Conservation (phyloP, 2,329 filamentous ascomycete species). For the Ophiostoma tasmaniense region DNA sequence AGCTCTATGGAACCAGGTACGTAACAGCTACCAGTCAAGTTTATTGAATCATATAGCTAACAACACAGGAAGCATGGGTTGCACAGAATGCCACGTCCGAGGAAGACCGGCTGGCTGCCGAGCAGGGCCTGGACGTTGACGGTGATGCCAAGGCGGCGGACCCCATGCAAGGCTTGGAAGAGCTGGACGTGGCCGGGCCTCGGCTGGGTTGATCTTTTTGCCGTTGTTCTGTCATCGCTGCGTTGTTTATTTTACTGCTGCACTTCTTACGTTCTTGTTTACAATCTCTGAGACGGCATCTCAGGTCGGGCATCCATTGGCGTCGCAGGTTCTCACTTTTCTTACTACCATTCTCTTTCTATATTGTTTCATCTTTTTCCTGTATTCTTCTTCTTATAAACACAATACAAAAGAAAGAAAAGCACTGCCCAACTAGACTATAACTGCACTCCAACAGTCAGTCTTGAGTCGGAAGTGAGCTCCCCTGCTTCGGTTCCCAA, state of each 20-base stretch:
- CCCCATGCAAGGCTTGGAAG: conserved; percentile 93
- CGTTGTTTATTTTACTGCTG: neutral
- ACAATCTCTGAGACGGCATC: neutral
- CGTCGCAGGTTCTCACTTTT: neutral
- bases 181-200: conserved; percentile 87
- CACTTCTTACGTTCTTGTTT: neutral
- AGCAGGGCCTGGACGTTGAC: conserved; percentile 38
- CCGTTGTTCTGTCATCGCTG: neutral
- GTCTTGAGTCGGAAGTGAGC: neutral
- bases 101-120: conserved; percentile 58
- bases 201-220: conserved; percentile 53
- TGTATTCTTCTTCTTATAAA: conserved; percentile 6
- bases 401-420: conserved; percentile 9
- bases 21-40: conserved; percentile 22
- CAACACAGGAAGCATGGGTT: conserved; percentile 76
- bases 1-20: conserved; percentile 93
- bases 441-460: neutral
- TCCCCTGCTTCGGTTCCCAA: conserved; percentile 1
- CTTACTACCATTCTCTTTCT: neutral
- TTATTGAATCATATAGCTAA: neutral
- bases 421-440: neutral
- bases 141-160: conserved; percentile 53
- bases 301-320: neutral
- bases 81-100: conserved; percentile 79
- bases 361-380: neutral